A percentile compares a stretch with the other conserved stretches of the same genome.
Conservation (phyloP, 148 eudicot genomes). For the Fagopyrum tataricum region DNA sequence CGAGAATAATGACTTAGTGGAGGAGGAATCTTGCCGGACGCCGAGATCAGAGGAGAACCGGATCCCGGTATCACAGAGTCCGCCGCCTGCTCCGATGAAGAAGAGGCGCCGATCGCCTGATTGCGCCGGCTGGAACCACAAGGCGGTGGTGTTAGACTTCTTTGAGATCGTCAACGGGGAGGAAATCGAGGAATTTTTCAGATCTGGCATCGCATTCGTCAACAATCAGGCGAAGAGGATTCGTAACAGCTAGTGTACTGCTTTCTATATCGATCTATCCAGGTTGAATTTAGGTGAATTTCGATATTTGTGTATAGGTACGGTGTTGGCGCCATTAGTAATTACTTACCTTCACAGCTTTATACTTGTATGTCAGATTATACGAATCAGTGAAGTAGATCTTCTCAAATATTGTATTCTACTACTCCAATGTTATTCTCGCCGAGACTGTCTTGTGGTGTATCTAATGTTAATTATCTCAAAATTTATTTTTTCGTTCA, state of each 20-base stretch:
- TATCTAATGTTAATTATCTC: too few species aligned
- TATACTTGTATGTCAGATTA: too few species aligned
- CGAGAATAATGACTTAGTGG: not conserved
- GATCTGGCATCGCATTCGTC: conserved; percentile 3
- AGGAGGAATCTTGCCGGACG: conserved; percentile 4
- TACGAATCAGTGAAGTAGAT: too few species aligned
- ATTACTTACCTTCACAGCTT: too few species aligned
- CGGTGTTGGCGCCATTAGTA: too few species aligned
- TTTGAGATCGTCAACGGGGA: not conserved
- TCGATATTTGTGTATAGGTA: not conserved
- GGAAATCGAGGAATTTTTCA: conserved; percentile 10
- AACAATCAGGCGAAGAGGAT: not conserved
- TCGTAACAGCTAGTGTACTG: not conserved
- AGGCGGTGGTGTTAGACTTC: not conserved
- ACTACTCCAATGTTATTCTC: too few species aligned
- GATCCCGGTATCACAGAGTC: not conserved
- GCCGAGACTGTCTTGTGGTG: too few species aligned
- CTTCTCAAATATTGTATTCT: too few species aligned
- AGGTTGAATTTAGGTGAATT: not conserved
- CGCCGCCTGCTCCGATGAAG: conserved; percentile 13
- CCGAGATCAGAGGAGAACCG: conserved; percentile 5
- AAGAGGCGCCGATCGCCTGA: conserved; percentile 1
- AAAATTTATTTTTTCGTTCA: too few species aligned
- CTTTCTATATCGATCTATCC: not conserved
- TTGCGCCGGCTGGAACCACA: not conserved